These are phyloP conservation scores for Tricholoma furcatifolium DNA, from an alignment of 768 basidiomycete genomes.

Conservation along the genomic window DNA sequence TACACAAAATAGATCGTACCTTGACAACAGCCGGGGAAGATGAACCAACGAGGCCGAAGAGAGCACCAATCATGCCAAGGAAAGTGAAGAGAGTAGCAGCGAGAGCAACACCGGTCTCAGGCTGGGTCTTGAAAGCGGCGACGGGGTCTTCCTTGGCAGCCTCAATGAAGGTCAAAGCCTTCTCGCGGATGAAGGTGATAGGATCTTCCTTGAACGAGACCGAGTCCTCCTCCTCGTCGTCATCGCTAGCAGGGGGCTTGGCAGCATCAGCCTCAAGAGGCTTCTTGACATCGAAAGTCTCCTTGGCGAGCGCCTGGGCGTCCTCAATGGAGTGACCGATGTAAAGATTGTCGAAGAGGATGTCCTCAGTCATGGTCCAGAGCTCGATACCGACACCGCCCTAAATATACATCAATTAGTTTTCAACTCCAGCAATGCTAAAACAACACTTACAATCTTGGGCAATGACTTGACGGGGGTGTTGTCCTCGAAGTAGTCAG, in stretches of 20 bases:
- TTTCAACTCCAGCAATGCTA: background rate
- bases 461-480: conserved; percentile 78
- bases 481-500: conserved; percentile 85
- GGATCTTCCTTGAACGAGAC: conserved; percentile 69
- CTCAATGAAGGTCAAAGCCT: conserved; percentile 79
- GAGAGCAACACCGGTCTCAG: conserved; percentile 82
- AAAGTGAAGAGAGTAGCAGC: conserved; percentile 73
- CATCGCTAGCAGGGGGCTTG: conserved; percentile 48
- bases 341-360: conserved; percentile 93
- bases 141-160: conserved; percentile 74
- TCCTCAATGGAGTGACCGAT: conserved; percentile 87
- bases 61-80: conserved; percentile 79
- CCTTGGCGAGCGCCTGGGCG: conserved; percentile 77
- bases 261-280: conserved; percentile 66
- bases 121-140: conserved; percentile 82
- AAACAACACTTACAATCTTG: conserved; percentile 65
- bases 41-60: conserved; percentile 78
- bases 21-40: conserved; percentile 70
- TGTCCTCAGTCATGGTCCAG: conserved; percentile 99
- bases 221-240: conserved; percentile 48
- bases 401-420: conserved; percentile 30
- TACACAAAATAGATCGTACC: conserved; percentile 33
- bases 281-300: conserved; percentile 93
- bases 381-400: conserved; percentile 97
- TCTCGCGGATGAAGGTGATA: conserved; percentile 74